phyloP scores from a whole-genome alignment of 352 stramenopile genomes.

The Phytophthora ohioensis region DNA sequence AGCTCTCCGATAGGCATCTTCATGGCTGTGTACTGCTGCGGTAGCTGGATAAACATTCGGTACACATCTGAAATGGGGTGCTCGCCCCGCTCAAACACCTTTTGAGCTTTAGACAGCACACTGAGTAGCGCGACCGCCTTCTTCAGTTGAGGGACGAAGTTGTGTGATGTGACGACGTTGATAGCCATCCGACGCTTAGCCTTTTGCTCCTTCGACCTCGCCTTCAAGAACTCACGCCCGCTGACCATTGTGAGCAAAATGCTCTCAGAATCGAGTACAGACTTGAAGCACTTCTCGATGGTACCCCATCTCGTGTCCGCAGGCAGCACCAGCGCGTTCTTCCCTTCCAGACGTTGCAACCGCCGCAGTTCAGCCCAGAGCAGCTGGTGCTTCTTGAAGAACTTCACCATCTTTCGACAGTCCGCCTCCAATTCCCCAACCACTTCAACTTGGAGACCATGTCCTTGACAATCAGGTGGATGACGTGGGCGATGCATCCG shows the following conservation, averaged over 20 bases:
- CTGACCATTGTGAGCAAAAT: conserved; percentile 1
- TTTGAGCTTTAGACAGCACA: not conserved
- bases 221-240: not conserved
- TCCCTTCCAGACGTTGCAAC: conserved; percentile 1
- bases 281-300: conserved; percentile 5
- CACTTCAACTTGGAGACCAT: not conserved
- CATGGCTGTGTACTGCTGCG: not conserved
- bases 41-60: not conserved
- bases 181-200: not conserved
- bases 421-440: not conserved
- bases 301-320: conserved; percentile 8
- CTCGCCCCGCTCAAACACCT: conserved; percentile 1
- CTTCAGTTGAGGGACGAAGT: conserved; percentile 4
- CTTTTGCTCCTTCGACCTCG: conserved; percentile 8
- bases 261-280: not conserved
- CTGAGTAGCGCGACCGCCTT: conserved; percentile 1
- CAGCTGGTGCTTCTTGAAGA: conserved; percentile 17
- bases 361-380: not conserved
- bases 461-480: not conserved
- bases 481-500: not conserved
- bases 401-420: not conserved
- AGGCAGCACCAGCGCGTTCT: conserved; percentile 7
- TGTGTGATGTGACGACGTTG: not conserved
- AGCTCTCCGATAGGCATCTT: not conserved
- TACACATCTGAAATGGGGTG: not conserved